phyloP scores from a whole-genome alignment of 176 grass and related monocot species.

The Juncus effusus region DNA sequence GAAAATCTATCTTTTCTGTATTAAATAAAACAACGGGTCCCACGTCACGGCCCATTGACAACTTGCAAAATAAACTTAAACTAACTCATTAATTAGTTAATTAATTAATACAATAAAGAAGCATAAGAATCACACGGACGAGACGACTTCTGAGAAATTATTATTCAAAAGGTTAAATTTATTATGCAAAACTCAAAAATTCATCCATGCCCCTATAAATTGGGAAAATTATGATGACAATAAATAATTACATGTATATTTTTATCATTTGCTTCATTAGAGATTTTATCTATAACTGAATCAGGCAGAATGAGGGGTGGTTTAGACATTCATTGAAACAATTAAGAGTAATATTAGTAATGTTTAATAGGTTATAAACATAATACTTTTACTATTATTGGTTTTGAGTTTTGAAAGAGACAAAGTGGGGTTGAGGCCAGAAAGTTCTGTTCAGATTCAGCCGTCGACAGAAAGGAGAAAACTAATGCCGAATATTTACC shows the following conservation, averaged over 20 bases:
- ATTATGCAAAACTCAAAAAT: no score
- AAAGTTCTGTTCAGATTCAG: conserved; percentile 11
- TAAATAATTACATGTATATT: no score
- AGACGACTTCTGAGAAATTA: conserved; percentile 8
- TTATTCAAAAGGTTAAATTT: not conserved
- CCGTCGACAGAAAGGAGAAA: conserved; percentile 3
- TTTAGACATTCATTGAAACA: no score
- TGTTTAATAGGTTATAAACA: no score
- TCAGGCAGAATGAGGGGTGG: no score
- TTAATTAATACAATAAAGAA: conserved; percentile 1
- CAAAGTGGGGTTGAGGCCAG: conserved; percentile 16
- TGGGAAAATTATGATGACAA: no score
- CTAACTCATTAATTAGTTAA: not conserved
- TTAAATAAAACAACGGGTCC: not conserved
- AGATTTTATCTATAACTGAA: no score
- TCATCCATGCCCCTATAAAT: no score
- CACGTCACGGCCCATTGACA: no score
- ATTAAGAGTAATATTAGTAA: no score
- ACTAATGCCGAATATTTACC: conserved; percentile 16
- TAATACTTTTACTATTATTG: no score
- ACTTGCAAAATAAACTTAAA: not conserved
- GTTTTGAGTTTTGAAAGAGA: not conserved
- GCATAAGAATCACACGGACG: conserved; percentile 22
- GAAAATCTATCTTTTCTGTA: not conserved
- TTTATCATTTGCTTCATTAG: no score